These are phyloP conservation scores for Peronospora farinosa DNA, from an alignment of 352 stramenopile species.

Conservation along the genomic window DNA sequence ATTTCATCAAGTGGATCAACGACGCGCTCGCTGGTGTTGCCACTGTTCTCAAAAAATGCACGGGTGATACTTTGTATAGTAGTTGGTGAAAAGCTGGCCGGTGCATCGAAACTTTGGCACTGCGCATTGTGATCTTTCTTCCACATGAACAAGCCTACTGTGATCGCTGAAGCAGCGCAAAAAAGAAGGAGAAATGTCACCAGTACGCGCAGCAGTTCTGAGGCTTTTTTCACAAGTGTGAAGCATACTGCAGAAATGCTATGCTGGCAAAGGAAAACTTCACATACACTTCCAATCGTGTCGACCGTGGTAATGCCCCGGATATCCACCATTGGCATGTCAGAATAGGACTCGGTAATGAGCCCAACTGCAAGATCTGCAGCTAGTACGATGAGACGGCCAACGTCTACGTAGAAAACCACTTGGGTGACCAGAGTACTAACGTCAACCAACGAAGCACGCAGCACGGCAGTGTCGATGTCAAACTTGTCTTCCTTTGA, in stretches of 20 bases:
- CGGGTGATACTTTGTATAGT: slow-evolving; percentile 22
- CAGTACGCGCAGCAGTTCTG: slow-evolving; percentile 29
- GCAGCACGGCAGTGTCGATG: slow-evolving; percentile 32
- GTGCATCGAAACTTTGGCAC: slow-evolving; percentile 4
- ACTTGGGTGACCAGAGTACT: slow-evolving; percentile 22
- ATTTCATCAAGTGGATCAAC: slow-evolving; percentile 24
- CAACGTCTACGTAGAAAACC: slow-evolving; percentile 34
- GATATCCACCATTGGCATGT: slow-evolving; percentile 50
- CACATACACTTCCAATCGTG: slow-evolving; percentile 38
- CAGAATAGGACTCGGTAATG: slow-evolving; percentile 57
- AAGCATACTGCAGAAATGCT: slow-evolving; percentile 37
- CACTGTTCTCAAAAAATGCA: slow-evolving; percentile 26
- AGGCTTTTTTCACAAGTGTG: slow-evolving; percentile 32
- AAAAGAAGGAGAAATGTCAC: slow-evolving; percentile 41
- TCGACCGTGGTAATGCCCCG: slow-evolving; percentile 42
- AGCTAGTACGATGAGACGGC: slow-evolving; percentile 23
- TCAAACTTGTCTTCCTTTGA: slow-evolving; percentile 18
- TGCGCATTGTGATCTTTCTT: slow-evolving; percentile 30
- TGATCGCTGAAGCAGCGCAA: slow-evolving; percentile 28
- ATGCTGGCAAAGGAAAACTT: slow-evolving; percentile 41
- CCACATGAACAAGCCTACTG: slow-evolving; percentile 35
- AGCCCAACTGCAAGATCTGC: slow-evolving; percentile 35
- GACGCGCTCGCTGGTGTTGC: slow-evolving; percentile 24
- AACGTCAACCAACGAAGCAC: slow-evolving; percentile 26
- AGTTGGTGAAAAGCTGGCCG: slow-evolving; percentile 3